These are phyloP conservation scores for Colletotrichum horii DNA, from an alignment of 2,329 filamentous ascomycete genomes.

Conservation along the genomic window DNA sequence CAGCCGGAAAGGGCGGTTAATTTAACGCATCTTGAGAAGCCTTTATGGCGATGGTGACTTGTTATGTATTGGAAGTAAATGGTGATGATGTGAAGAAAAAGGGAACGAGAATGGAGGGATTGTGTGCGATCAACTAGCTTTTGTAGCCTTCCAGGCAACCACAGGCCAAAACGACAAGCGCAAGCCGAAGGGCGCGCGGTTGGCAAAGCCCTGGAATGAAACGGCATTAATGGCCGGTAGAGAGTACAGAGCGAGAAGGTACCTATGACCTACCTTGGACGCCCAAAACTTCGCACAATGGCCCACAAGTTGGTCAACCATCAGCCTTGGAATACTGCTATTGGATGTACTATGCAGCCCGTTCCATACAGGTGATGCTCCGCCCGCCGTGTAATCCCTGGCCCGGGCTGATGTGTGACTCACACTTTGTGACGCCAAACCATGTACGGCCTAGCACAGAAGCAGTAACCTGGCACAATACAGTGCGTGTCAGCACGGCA, in stretches of 20 bases:
- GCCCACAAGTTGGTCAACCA: neutral
- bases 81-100: slow-evolving; percentile 35
- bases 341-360: slow-evolving; percentile 17
- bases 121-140: slow-evolving; percentile 27
- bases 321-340: neutral
- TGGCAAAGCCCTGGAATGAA: slow-evolving; percentile 5
- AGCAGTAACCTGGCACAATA: neutral
- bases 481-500: neutral
- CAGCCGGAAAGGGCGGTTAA: neutral
- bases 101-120: slow-evolving; percentile 35
- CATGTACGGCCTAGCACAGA: neutral
- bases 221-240: neutral
- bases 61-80: slow-evolving; percentile 57
- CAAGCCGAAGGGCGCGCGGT: neutral
- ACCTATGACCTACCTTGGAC: neutral
- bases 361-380: neutral
- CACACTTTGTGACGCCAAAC: slow-evolving; percentile 1
- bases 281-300: neutral
- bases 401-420: slow-evolving; percentile 6
- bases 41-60: neutral
- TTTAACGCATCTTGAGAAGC: slow-evolving; percentile 17
- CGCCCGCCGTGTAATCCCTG: neutral
- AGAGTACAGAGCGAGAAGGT: neutral
- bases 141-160: slow-evolving; percentile 15
- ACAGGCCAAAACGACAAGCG: neutral